Evolutionary conservation across 192 early-diverging fungal genomes (phyloP).

Genomic region (Geranomyces variabilis): DNA sequence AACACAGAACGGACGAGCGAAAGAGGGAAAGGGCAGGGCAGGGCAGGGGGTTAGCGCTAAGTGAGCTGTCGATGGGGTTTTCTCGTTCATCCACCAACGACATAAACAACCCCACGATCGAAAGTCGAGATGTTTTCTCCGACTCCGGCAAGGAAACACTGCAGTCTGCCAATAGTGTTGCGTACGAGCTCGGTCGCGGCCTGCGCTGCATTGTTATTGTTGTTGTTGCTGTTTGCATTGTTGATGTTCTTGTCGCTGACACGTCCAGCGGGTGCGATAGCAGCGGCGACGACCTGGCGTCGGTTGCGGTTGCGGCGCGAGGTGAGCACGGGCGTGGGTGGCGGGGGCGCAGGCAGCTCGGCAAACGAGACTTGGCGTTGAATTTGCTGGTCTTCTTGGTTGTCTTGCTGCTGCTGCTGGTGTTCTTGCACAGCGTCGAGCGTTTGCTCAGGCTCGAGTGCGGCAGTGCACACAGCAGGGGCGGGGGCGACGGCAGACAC

Average conservation of each 20-base stretch:
- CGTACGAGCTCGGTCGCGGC: conserved; percentile 13
- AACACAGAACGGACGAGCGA: no score
- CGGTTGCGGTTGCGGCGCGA: neutral
- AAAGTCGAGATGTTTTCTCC: neutral
- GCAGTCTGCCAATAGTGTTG: conserved; percentile 15
- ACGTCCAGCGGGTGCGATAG: no score
- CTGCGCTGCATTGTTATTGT: neutral
- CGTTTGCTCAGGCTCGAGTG: no score
- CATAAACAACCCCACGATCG: conserved; percentile 6
- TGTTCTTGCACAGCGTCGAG: neutral
- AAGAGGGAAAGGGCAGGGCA: no score
- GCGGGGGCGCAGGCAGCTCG: conserved; percentile 4
- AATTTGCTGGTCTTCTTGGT: neutral
- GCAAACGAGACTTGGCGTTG: neutral
- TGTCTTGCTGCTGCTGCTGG: neutral
- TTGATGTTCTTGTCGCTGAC: no score
- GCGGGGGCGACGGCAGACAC: neutral
- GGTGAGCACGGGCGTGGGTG: conserved; percentile 9
- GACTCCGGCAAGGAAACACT: conserved; percentile 15
- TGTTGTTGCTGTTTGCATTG: neutral
- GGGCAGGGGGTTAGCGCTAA: no score
- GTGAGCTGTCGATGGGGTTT: no score
- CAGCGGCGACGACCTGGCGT: no score
- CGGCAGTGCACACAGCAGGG: no score
- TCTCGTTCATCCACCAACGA: conserved; percentile 9